Evolutionary conservation across 345 rosid species (phyloP), one percentile per base, ranked within the genome.

Genomic region (Salix suchowensis): DNA sequence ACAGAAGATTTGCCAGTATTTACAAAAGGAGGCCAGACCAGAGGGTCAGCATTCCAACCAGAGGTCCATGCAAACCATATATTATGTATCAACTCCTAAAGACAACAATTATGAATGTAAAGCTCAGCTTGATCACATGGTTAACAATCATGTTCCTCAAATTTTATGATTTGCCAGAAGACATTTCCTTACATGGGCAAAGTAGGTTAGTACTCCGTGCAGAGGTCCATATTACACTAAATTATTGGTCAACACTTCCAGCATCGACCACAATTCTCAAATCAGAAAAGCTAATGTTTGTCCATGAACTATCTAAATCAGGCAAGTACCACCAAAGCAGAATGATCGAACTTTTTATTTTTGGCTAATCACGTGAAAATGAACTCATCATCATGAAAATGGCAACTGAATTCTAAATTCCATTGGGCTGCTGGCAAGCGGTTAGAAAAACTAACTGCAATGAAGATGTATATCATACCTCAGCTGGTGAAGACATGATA

Each of bases 401-500:
- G 21, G 3, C 1, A 14, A 58, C 12, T 65, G 44, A 44, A 52
- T 39, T 66, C 13, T 3, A 62, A 26, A 32, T 7, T 40, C 46
- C 46, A 62, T 46, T 4, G 14, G 48, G 28, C 58, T 46, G 24
- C 12, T 19, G 26, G 24, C 28, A 16, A 4, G 28, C 37, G 37
- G 6, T 36, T 36, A 36, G 7, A 36, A 36, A 5, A 36, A 36
- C 15, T 2, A 58, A 55, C 6, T 8, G 23, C 12, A 74, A 61
- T 7, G 70, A 65, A 67, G 46, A 3, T 73, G 26, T 62, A 75
- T 88, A 2, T 2, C 13, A 3, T 42, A 91, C 93, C 94, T 91
- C 90, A 52, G 80, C 68, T 66, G 87, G 81, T 54, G 90, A 85
- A 42, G 95, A 83, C 68, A 85, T 82, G 46, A 84, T 74, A 8